Conservation (phyloP, 176 grass and related monocot species). For the Eragrostis curvula region DNA sequence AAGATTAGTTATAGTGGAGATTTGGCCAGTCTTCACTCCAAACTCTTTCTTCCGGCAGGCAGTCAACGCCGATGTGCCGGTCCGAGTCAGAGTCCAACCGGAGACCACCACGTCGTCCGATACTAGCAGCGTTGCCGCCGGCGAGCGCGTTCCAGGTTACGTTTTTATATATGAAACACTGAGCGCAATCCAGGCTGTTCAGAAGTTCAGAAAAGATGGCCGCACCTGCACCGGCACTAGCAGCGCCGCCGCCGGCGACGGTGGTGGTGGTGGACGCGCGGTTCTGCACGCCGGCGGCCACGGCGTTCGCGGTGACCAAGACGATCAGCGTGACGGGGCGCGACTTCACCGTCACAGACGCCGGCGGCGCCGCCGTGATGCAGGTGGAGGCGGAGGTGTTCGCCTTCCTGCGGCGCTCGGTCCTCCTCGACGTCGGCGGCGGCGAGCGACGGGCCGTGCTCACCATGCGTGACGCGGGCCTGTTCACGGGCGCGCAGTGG, state of each 20-base stretch:
- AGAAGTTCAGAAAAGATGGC: neutral
- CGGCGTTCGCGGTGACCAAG: constrained; percentile 56
- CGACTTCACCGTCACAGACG: constrained; percentile 60
- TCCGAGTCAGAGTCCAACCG: neutral
- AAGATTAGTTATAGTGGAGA: neutral
- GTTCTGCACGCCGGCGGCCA: constrained; percentile 48
- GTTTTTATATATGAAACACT: too few relatives aligned
- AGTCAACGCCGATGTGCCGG: neutral
- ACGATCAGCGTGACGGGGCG: constrained; percentile 39
- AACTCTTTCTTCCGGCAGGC: neutral
- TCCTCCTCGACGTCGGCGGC: constrained; percentile 47
- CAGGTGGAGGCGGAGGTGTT: constrained; percentile 53
- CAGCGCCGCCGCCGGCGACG: constrained; percentile 13
- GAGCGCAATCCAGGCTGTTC: too few relatives aligned
- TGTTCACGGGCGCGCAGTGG: constrained; percentile 28
- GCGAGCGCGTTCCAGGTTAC: too few relatives aligned
- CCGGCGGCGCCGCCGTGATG: constrained; percentile 38
- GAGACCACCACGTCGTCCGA: neutral
- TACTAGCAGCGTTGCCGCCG: too few relatives aligned
- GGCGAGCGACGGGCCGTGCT: constrained; percentile 39
- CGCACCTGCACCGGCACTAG: neutral
- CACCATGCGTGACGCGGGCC: constrained; percentile 43
- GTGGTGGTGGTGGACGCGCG: constrained; percentile 51
- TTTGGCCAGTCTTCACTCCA: neutral
- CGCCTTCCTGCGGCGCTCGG: constrained; percentile 39